Percentiles rank a stretch among this genome's conserved stretches.
phyloP scores from a whole-genome alignment of 2,329 filamentous ascomycete genomes.

The Juglanconis oblonga region DNA sequence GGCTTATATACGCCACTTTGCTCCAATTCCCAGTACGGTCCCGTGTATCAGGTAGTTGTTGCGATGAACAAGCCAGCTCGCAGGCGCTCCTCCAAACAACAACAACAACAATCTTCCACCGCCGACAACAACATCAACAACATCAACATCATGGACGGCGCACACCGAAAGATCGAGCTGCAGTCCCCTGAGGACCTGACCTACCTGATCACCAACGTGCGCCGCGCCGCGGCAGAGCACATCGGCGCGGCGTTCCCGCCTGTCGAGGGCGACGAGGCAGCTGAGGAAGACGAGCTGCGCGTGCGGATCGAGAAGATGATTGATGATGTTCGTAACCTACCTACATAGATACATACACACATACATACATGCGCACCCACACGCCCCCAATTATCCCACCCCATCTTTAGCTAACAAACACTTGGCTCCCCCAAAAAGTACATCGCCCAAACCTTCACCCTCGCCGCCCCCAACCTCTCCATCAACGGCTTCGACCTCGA shows the following conservation, averaged over 20 bases:
- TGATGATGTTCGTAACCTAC: conserved; percentile 44
- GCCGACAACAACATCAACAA: neutral
- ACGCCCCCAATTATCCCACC: neutral
- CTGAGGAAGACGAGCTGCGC: conserved; percentile 54
- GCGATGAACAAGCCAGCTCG: conserved; percentile 19
- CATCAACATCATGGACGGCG: conserved; percentile 29
- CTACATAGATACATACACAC: neutral
- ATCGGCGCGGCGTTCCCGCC: conserved; percentile 68
- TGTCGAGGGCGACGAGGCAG: conserved; percentile 42
- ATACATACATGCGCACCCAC: neutral
- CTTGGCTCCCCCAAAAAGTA: conserved; percentile 43
- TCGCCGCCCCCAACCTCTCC: conserved; percentile 56
- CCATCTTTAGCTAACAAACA: neutral
- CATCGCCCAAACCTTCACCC: conserved; percentile 57
- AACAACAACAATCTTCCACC: neutral
- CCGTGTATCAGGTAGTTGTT: neutral
- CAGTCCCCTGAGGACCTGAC: conserved; percentile 71
- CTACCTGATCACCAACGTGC: conserved; percentile 68
- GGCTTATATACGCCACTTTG: too few species aligned
- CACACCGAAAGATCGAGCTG: conserved; percentile 74
- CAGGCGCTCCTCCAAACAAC: conserved; percentile 15
- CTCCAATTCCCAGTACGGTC: neutral
- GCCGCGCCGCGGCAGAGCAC: conserved; percentile 63
- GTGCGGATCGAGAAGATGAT: conserved; percentile 58
- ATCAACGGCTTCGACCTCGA: conserved; percentile 60